Percentiles rank a stretch among this genome's conserved stretches.
These are phyloP conservation scores for Sugiyamaella marilandica DNA, from an alignment of 805 yeast species.

Conservation along the genomic window DNA sequence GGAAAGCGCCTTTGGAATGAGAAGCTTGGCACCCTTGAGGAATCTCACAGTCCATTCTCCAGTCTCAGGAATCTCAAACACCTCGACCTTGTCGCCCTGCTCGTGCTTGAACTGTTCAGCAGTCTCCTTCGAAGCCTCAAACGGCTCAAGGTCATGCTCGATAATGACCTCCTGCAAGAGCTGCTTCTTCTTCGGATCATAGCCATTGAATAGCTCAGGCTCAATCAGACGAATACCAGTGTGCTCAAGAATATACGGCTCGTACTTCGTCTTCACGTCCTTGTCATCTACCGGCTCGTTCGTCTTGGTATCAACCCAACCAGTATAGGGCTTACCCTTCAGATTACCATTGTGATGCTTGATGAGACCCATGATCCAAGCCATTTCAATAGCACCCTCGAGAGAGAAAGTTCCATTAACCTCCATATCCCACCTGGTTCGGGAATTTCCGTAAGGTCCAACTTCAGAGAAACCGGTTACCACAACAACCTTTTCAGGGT, in stretches of 20 bases:
- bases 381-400: constrained; percentile 98
- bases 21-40: constrained; percentile 87
- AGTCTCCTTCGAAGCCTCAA: constrained; percentile 90
- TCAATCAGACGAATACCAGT: constrained; percentile 96
- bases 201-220: constrained; percentile 90
- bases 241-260: constrained; percentile 81
- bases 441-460: constrained; percentile 98
- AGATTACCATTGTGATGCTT: constrained; percentile 89
- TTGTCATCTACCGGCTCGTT: constrained; percentile 89
- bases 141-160: constrained; percentile 94
- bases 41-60: constrained; percentile 90
- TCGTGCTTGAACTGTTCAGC: constrained; percentile 91
- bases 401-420: constrained; percentile 89
- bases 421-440: constrained; percentile 99
- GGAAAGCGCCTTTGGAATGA: constrained; percentile 81
- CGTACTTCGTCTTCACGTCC: constrained; percentile 89
- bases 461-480: constrained; percentile 98
- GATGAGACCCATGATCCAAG: constrained; percentile 98
- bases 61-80: constrained; percentile 78
- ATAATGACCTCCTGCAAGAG: constrained; percentile 92
- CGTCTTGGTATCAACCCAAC: constrained; percentile 97
- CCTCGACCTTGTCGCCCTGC: constrained; percentile 92
- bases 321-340: constrained; percentile 81
- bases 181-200: constrained; percentile 90
- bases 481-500: constrained; percentile 86